These are phyloP conservation scores for Trichoderma sp. DNA, from an alignment of 2,329 filamentous ascomycete genomes.

Conservation along the genomic window DNA sequence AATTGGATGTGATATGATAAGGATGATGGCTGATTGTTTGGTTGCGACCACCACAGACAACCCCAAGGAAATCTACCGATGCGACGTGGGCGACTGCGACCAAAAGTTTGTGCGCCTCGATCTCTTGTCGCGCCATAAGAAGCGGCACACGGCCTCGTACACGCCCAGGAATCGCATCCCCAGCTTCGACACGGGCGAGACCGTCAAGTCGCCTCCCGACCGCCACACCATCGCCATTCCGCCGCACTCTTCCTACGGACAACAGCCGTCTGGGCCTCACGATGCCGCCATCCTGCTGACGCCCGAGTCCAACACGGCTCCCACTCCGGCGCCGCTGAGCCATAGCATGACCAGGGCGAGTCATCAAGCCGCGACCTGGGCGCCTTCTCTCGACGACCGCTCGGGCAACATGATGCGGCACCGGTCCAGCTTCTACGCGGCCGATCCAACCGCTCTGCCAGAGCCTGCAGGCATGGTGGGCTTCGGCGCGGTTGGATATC, in stretches of 20 bases:
- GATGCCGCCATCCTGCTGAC: slow-evolving; percentile 50
- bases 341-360: slow-evolving; percentile 25
- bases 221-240: not conserved
- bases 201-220: not conserved
- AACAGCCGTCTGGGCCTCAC: slow-evolving; percentile 40
- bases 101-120: slow-evolving; percentile 79
- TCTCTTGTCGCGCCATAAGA: slow-evolving; percentile 68
- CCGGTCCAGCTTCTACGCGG: slow-evolving; percentile 41
- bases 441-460: slow-evolving; percentile 32
- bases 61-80: slow-evolving; percentile 77
- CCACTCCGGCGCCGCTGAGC: slow-evolving; percentile 31
- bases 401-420: slow-evolving; percentile 40
- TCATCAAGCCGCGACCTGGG: slow-evolving; percentile 28
- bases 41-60: slow-evolving; percentile 54
- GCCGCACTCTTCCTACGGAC: not conserved
- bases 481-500: slow-evolving; percentile 27
- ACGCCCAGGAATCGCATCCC: slow-evolving; percentile 52
- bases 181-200: slow-evolving; percentile 45
- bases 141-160: slow-evolving; percentile 61
- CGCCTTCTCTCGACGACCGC: slow-evolving; percentile 39
- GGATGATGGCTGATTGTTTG: slow-evolving; percentile 9
- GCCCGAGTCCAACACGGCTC: slow-evolving; percentile 40
- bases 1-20: not conserved
- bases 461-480: slow-evolving; percentile 39
- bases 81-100: slow-evolving; percentile 73